A percentile compares a stretch with the other conserved stretches of the same genome.
Conservation (phyloP, 768 basidiomycete species). For the Psilocybe tampanensis region DNA sequence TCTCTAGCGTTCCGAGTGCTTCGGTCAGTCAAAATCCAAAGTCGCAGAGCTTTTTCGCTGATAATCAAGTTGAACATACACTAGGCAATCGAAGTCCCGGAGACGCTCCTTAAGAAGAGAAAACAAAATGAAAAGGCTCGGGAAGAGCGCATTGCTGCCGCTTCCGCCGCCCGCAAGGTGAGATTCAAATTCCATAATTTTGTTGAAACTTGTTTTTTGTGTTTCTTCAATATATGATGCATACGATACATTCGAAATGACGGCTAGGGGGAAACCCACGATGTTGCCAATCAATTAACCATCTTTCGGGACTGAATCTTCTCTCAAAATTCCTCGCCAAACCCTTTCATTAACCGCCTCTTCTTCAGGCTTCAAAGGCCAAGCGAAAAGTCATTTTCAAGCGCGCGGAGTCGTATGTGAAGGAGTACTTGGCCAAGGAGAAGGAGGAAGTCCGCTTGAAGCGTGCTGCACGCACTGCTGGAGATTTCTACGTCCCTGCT, state of each 20-base stretch:
- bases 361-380: conserved; percentile 73
- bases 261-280: conserved; percentile 73
- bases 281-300: conserved; percentile 86
- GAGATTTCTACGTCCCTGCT: conserved; percentile 97
- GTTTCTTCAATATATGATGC: conserved; percentile 61
- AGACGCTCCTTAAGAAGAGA: conserved; percentile 99
- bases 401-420: conserved; percentile 97
- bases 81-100: conserved; percentile 94
- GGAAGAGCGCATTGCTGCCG: conserved; percentile 88
- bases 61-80: conserved; percentile 19
- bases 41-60: conserved; percentile 22
- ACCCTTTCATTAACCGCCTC: conserved; percentile 10
- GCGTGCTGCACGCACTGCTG: conserved; percentile 86
- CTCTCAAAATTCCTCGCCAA: conserved; percentile 1
- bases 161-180: conserved; percentile 88
- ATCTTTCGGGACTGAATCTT: conserved; percentile 88
- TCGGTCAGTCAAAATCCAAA: conserved; percentile 44
- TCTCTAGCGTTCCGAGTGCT: conserved; percentile 54
- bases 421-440: conserved; percentile 93
- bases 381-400: conserved; percentile 99
- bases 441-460: conserved; percentile 95
- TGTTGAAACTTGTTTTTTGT: conserved; percentile 19
- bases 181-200: conserved; percentile 25
- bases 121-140: conserved; percentile 96
- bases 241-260: conserved; percentile 71